These are phyloP conservation scores for Neonectria hederae DNA, from an alignment of 2,329 filamentous ascomycete species.

Conservation along the genomic window DNA sequence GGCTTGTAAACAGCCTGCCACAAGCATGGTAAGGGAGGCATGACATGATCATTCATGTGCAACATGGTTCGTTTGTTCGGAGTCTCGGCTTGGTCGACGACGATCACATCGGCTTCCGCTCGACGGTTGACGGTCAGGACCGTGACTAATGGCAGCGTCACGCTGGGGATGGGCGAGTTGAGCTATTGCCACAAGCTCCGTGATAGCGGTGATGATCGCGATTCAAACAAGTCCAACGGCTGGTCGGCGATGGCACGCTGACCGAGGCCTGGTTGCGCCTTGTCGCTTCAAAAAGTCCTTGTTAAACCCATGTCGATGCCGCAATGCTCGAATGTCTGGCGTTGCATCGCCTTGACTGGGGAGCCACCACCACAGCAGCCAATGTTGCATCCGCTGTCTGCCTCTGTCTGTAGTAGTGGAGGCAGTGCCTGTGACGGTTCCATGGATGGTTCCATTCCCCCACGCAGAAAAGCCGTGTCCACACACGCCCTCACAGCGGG, in stretches of 20 bases:
- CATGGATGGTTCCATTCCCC: neutral
- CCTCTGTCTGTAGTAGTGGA: neutral
- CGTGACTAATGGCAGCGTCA: conserved; percentile 20
- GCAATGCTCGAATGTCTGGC: conserved; percentile 10
- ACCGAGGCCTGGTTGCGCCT: neutral
- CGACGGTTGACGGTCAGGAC: neutral
- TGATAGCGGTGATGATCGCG: conserved; percentile 11
- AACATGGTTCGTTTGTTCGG: neutral
- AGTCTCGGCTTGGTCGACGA: neutral
- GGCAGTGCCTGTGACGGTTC: neutral
- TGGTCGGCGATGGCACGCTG: neutral
- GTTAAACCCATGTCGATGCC: conserved; percentile 13
- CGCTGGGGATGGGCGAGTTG: conserved; percentile 1
- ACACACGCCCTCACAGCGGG: neutral
- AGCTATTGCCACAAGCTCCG: conserved; percentile 4
- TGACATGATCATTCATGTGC: neutral
- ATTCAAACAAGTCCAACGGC: neutral
- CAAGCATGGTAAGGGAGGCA: neutral
- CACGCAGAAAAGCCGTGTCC: neutral
- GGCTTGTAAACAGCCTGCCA: neutral
- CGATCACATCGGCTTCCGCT: neutral
- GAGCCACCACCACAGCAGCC: neutral
- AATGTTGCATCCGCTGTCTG: neutral
- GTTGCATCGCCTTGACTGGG: conserved; percentile 1
- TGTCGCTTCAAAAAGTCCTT: neutral